Base-by-base conservation (phyloP, 2,329 filamentous ascomycete genomes). In the Aureobasidium namibiae region DNA sequence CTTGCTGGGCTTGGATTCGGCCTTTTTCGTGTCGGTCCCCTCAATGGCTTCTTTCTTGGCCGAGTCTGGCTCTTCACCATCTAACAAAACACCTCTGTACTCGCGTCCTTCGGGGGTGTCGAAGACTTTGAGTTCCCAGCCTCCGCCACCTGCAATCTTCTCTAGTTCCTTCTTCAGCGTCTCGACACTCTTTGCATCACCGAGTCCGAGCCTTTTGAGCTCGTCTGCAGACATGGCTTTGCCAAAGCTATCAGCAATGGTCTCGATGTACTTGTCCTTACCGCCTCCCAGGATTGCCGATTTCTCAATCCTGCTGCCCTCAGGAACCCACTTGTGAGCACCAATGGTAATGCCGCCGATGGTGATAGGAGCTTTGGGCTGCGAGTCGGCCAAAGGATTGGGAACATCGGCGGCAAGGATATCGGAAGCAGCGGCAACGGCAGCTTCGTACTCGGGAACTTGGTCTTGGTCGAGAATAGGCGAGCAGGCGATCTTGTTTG, bases 81-180 rank as follows among this genome's bases (percentile, higher is more conserved):
- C 74, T 29, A 87, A 84, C 16, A 92, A 80, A 42, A 89, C 82
- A 0, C 87, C 89, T 45, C 87, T 77, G 41, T 92, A 82, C 68
- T 90, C 86, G 62, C 82, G 75, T 23, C 81, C 79, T 4, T 82
- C 79, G 1, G 86, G 82, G 11, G 83, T 78, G 67, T 94, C 87
- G 1, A 94, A 82, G 14, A 94, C 78, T 71, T 94, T 89, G 61
- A 96, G 76, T 66, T 85, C 88, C 90, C 91, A 96, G 16, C 84
- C 84, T 64, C 85, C 82, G 8, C 86, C 84, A 2, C 84, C 82
- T 0, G 89, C 89, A 41, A 88, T 69, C 66, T 84, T 81, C 68
- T 88, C 80, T 60, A 95, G 73, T 67, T 89, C 78, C 63, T 84
- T 80, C 66, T 82, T 82, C 69, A 95, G 76, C 46, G 84, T 78